Evolutionary conservation across 1,284 basidiomycete species (phyloP), one percentile per base, ranked within the genome.

Genomic region (Trametes versicolor): DNA sequence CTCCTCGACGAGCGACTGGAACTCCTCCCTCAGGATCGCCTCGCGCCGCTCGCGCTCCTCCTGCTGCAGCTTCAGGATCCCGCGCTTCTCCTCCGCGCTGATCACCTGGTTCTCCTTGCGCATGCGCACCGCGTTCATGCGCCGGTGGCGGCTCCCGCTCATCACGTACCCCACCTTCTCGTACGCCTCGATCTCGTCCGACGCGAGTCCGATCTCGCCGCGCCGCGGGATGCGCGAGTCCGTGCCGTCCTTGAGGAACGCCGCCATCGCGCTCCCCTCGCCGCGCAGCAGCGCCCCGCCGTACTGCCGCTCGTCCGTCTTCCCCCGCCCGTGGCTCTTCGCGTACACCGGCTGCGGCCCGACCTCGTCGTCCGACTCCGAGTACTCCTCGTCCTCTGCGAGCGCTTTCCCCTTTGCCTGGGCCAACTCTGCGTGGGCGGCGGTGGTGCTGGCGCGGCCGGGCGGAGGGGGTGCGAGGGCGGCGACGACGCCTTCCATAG

Each of bases 51-150:
- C 88, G 78, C 93, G 88, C 80, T 99, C 97, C 79, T 99, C 97
- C 75, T 86, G 93, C 80, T 98, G 95, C 78, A 97, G 76, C 79
- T 97, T 96, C 73, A 99, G 77, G 63, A 98, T 95, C 27, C 94
- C 94, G 49, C 96, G 83, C 83, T 98, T 98, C 83, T 99, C 97
- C 81, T 99, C 97, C 0, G 97, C 96, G 71, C 92, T 95, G 76
- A 98, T 97, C 66, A 99, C 96, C 81, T 99, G 97, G 81, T 98
- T 98, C 83, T 99, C 97, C 85, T 99, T 98, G 73, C 97, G 84
- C 88, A 98, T 93, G 66, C 98, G 92, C 43, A 99, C 97, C 0
- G 97, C 98, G 72, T 97, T 98, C 97, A 98, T 98, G 75, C 94
- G 86, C 68, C 90, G 85, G 77, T 99, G 97, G 62, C 97, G 83